Evolutionary conservation across 352 stramenopile species (phyloP), one percentile per base, ranked within the genome.

Genomic region (Pythium monospermum): DNA sequence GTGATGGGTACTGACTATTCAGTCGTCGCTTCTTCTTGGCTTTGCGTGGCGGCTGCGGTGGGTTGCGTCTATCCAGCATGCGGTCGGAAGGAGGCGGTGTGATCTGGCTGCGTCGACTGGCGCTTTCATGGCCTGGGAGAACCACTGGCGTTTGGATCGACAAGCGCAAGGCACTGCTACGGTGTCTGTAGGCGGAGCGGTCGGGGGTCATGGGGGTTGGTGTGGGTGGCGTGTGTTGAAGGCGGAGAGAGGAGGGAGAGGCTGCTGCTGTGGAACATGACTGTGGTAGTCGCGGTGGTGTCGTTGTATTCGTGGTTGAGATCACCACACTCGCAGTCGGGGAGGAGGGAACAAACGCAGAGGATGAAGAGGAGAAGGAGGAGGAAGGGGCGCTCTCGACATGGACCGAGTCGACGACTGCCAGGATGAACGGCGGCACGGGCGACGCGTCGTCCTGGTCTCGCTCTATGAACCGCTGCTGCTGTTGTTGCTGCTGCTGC

Each of bases 41-140:
- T 23, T 70, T 70, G 5, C 64, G 71, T 0, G 76, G 76, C 15
- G 76, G 76, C 5, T 72, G 74, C 10, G 76, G 76, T n/a, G 76
- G 76, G 54, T 87, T 87, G 42, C 69, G 66, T 36, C 72, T 60
- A 50, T 87, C 74, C 23, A 84, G 56, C 76, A 87, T 87, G 31
- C 76, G 72, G 21, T 71, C 61, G 1, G 76, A 87, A 23, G 76
- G 76, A 12, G 76, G 76, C 19, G 76, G 76, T 25, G 76, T 87
- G 36, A 84, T 70, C 53, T 85, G 76, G 44, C 18, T 62, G 38
- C 32, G 47, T 13, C 30, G 68, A 55, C 6, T 49, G 26, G 25
- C 79, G 64, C 31, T 39, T 13, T 57, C 49, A 10, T 33, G 11
- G 8, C 18, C 40, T 22, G 31, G 8, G 0, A 30, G 27, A 1